Evolutionary conservation across 495 filamentous ascomycete genomes (phyloP).

Genomic region (Chaetomium fimeti): DNA sequence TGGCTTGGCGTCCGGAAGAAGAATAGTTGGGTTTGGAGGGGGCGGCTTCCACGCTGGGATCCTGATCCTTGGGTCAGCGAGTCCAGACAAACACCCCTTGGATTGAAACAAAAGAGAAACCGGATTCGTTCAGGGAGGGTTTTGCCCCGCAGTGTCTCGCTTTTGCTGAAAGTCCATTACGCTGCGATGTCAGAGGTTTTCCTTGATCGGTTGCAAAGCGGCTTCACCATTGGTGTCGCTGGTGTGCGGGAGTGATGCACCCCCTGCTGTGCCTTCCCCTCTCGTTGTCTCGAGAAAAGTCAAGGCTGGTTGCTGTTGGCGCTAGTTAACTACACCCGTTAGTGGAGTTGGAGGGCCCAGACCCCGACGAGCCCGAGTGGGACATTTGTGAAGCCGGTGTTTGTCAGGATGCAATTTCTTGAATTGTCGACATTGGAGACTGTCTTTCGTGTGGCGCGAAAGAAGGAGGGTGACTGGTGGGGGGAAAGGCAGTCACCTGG

Average conservation of each 20-base stretch:
- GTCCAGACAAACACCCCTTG: background rate
- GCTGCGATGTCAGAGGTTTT: background rate
- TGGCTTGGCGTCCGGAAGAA: conserved; percentile 9
- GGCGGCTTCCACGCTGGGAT: background rate
- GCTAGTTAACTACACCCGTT: too few species aligned
- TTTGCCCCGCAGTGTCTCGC: background rate
- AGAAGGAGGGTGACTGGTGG: background rate
- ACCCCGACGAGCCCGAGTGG: background rate
- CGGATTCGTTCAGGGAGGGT: background rate
- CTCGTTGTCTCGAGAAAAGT: background rate
- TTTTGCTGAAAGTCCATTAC: background rate
- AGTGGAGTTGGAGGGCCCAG: too few species aligned
- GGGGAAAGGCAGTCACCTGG: conserved; percentile 10
- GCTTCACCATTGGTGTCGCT: background rate
- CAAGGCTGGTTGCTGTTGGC: background rate
- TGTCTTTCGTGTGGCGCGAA: background rate
- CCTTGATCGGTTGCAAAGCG: background rate
- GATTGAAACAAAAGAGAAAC: background rate
- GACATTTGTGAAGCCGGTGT: background rate
- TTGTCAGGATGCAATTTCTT: too few species aligned
- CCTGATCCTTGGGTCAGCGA: conserved; percentile 2
- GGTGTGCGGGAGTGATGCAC: too few species aligned
- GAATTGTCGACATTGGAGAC: too few species aligned
- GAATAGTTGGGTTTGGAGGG: background rate
- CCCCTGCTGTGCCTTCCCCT: background rate